phyloP scores from a whole-genome alignment of 2,329 filamentous ascomycete species.

The Zelopaecilomyces penicillatus region DNA sequence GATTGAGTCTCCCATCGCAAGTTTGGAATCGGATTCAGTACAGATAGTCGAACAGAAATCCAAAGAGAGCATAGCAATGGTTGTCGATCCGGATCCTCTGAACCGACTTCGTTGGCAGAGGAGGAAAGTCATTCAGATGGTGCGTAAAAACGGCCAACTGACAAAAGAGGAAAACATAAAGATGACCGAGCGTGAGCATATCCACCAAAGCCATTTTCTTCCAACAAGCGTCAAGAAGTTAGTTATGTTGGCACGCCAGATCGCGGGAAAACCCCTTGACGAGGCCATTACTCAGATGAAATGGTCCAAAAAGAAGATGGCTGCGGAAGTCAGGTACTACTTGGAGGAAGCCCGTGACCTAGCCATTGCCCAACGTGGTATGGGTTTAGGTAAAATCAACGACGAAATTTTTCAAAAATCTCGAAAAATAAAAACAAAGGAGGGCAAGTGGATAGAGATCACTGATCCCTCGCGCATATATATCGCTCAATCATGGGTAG shows the following conservation, averaged over 20 bases:
- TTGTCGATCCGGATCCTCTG: slow-evolving; percentile 67
- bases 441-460: slow-evolving; percentile 64
- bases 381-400: slow-evolving; percentile 58
- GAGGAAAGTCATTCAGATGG: slow-evolving; percentile 71
- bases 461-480: slow-evolving; percentile 76
- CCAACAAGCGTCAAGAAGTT: slow-evolving; percentile 91
- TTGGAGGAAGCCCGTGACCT: slow-evolving; percentile 73
- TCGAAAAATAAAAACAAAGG: slow-evolving; percentile 59
- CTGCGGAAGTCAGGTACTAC: slow-evolving; percentile 69
- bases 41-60: slow-evolving; percentile 29
- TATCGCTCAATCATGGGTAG: slow-evolving; percentile 88
- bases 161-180: slow-evolving; percentile 58
- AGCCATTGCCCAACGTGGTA: slow-evolving; percentile 71
- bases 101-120: slow-evolving; percentile 69
- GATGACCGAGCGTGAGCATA: slow-evolving; percentile 48
- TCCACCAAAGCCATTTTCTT: slow-evolving; percentile 59
- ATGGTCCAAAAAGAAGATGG: slow-evolving; percentile 89
- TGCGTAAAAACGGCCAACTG: slow-evolving; percentile 48
- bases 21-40: slow-evolving; percentile 10
- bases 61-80: slow-evolving; percentile 48
- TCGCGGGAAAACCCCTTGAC: slow-evolving; percentile 85
- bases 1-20: slow-evolving; percentile 29
- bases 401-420: slow-evolving; percentile 30
- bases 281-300: slow-evolving; percentile 93
- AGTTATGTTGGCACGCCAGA: slow-evolving; percentile 74